Conservation (phyloP, 1,139 yeast species). For the Debaryomycetaceae sp. region DNA sequence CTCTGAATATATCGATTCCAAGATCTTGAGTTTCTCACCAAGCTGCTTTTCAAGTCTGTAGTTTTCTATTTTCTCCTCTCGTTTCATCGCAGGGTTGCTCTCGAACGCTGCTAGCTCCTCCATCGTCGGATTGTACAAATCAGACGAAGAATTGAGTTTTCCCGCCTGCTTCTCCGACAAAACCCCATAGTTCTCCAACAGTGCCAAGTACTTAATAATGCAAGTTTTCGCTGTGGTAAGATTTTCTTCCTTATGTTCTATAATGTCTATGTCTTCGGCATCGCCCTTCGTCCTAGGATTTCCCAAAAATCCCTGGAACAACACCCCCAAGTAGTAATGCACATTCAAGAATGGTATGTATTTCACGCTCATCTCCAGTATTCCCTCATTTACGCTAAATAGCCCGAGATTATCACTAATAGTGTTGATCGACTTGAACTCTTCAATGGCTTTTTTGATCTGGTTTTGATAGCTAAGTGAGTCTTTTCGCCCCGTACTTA, state of each 20-base stretch:
- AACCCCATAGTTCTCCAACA: constrained; percentile 40
- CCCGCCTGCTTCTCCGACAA: constrained; percentile 36
- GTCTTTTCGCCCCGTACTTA: constrained; percentile 21
- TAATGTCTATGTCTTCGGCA: constrained; percentile 12
- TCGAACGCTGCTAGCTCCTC: constrained; percentile 25
- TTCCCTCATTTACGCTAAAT: constrained; percentile 58
- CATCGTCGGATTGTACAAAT: constrained; percentile 38
- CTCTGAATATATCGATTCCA: constrained; percentile 30
- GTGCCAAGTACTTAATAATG: constrained; percentile 42
- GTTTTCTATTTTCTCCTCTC: constrained; percentile 72
- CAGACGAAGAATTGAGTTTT: constrained; percentile 39
- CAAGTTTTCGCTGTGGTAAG: constrained; percentile 40
- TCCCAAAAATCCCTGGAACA: constrained; percentile 15
- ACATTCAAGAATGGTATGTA: constrained; percentile 54
- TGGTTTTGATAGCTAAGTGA: constrained; percentile 22
- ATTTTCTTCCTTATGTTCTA: constrained; percentile 32
- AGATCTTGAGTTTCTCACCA: constrained; percentile 33
- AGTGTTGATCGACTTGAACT: constrained; percentile 24
- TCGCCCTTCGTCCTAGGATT: constrained; percentile 6
- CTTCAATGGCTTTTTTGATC: constrained; percentile 19
- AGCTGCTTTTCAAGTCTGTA: constrained; percentile 60
- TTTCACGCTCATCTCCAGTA: constrained; percentile 55
- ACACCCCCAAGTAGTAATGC: constrained; percentile 49
- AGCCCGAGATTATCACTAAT: constrained; percentile 35
- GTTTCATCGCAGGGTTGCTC: constrained; percentile 48